These are phyloP conservation scores for Fusarium coicis DNA, from an alignment of 2,329 filamentous ascomycete genomes.

Conservation along the genomic window DNA sequence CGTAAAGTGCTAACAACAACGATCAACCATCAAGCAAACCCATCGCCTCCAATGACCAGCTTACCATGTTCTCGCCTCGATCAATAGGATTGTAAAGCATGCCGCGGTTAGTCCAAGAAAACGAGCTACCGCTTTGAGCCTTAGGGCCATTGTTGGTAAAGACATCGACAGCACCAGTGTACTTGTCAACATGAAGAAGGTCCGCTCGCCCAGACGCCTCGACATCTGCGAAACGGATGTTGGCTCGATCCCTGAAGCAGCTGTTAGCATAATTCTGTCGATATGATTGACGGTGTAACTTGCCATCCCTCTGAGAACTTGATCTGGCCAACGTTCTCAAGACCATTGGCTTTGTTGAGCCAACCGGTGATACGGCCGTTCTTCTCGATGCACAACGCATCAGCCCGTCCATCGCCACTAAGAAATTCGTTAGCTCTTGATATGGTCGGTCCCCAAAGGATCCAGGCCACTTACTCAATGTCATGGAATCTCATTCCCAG, in stretches of 20 bases:
- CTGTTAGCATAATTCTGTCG: background rate
- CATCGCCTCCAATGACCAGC: rapidly evolving
- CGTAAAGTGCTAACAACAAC: background rate
- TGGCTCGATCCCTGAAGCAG: background rate
- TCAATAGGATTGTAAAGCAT: constrained; percentile 1
- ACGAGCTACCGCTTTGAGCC: background rate
- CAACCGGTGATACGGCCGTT: background rate
- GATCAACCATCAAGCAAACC: background rate
- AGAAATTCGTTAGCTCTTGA: rapidly evolving
- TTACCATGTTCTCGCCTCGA: constrained; percentile 1
- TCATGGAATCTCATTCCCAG: background rate
- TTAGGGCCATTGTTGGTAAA: background rate
- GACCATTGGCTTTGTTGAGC: background rate
- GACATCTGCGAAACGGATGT: background rate
- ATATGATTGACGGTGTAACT: rapidly evolving
- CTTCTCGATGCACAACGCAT: background rate
- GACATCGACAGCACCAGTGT: background rate
- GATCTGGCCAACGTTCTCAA: background rate
- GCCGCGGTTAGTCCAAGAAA: background rate
- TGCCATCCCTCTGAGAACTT: background rate
- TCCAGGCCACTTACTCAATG: background rate
- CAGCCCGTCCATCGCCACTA: background rate
- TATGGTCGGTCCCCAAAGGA: no score
- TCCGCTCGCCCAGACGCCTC: background rate
- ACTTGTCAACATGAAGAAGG: background rate